Conservation (phyloP, 2,329 filamentous ascomycete species). For the Diplocarpon mali region DNA sequence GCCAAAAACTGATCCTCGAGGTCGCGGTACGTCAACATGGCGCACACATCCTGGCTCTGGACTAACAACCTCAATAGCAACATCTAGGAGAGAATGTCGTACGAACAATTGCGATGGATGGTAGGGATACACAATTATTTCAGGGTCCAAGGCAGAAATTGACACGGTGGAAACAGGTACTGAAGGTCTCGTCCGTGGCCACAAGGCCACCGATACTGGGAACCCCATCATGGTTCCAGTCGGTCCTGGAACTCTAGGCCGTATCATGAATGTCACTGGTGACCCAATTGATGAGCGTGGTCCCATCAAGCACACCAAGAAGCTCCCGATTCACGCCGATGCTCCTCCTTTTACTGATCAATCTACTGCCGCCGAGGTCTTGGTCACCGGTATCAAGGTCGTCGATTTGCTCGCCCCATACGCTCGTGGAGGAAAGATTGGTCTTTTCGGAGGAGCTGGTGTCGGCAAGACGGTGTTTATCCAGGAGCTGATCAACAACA, state of each 20-base stretch:
- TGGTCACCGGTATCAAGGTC: constrained; percentile 99
- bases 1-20: constrained; percentile 90
- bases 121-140: constrained; percentile 41
- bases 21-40: constrained; percentile 62
- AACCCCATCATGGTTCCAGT: constrained; percentile 94
- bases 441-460: constrained; percentile 99
- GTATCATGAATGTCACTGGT: constrained; percentile 99
- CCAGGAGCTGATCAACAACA: constrained; percentile 99
- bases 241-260: constrained; percentile 84
- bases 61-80: constrained; percentile 57
- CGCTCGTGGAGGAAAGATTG: constrained; percentile 99
- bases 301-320: constrained; percentile 88
- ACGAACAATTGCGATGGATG: constrained; percentile 99
- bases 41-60: constrained; percentile 8
- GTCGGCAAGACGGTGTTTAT: constrained; percentile 99
- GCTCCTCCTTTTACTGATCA: constrained; percentile 88
- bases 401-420: constrained; percentile 98
- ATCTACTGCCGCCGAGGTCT: constrained; percentile 90
- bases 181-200: constrained; percentile 96
- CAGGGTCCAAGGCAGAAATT: constrained; percentile 16
- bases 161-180: constrained; percentile 54
- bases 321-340: constrained; percentile 85
- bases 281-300: constrained; percentile 99
- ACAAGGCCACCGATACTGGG: constrained; percentile 77
- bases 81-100: constrained; percentile 99